Evolutionary conservation across 225 moss, liverwort and hornwort genomes (phyloP), one percentile per base, ranked within the genome.

Genomic region (Polytrichum formosum): DNA sequence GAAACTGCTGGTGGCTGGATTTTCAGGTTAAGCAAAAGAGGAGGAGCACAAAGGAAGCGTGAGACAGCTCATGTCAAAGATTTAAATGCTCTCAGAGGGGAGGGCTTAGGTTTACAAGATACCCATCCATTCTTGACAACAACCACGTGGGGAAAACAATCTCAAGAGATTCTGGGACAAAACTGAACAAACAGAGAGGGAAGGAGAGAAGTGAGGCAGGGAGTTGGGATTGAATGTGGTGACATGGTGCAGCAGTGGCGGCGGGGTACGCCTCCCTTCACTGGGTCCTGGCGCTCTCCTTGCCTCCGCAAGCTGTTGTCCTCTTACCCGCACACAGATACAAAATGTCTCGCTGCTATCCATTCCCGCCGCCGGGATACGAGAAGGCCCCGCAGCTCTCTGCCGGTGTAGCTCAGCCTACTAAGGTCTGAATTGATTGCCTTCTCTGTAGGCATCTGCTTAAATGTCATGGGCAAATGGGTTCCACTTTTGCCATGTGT

Each of bases 181-280:
- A 64, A 64, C 46, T 29, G 59, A 74, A 66, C 67, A 29, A 72
- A 62, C 56, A 66, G 25, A 65, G 66, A 82, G 75, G 73, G 77
- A 74, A 74, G 77, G 78, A 67, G 77, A 75, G 78, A 71, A 73
- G 66, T 70, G 67, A 79, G 70, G 67, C 78, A 73, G 67, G 75
- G 83, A 79, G 71, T 64, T 46, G 30, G 85, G 93, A 79, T 94
- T 97, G 96, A 92, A 97, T 97, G 96, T 89, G 91, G 91, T 98
- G 98, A 98, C 98, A 98, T 98, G 98, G 98, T 94, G 98, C 98
- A 90, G 92, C 90, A 88, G 94, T 88, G 94, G 94, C 90, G 94
- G 98, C 85, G 94, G 94, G 94, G 90, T 92, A 92, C 98, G 94
- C 94, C 98, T 98, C 97, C 94, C 92, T 91, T 94, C 81, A 92